Percentiles rank a stretch among this genome's conserved stretches.
phyloP scores from a whole-genome alignment of 768 basidiomycete species.

The Phlebiopsis gigantea region DNA sequence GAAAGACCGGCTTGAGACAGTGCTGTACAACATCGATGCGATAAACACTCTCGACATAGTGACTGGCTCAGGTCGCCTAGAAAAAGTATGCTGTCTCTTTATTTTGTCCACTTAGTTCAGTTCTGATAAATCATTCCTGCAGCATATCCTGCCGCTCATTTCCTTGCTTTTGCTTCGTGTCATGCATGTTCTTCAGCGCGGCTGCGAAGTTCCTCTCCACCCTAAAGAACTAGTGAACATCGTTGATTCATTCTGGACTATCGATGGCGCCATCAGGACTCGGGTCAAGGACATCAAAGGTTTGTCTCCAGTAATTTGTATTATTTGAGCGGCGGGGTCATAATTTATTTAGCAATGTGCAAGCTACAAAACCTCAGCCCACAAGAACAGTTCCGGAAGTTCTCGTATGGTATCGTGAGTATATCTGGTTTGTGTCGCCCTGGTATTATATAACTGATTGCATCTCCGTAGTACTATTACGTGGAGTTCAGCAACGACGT shows the following conservation, averaged over 20 bases:
- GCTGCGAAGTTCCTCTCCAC: not conserved
- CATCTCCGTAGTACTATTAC: not conserved
- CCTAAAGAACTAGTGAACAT: not conserved
- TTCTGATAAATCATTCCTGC: not conserved
- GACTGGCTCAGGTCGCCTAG: constrained; percentile 2
- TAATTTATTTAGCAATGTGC: not conserved
- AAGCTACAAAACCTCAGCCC: not conserved
- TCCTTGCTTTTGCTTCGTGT: constrained; percentile 7
- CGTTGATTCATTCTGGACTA: not conserved
- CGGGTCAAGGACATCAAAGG: not conserved
- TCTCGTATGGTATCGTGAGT: not conserved
- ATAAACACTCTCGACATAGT: constrained; percentile 8
- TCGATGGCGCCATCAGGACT: not conserved
- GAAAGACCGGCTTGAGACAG: not conserved
- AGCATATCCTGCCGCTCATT: constrained; percentile 5
- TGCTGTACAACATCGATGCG: constrained; percentile 12
- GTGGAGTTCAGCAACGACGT: not conserved
- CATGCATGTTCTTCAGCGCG: not conserved
- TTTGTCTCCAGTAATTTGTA: not conserved
- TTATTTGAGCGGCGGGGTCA: not conserved
- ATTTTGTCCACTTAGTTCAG: not conserved
- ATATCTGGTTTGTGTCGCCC: not conserved
- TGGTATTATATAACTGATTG: not conserved
- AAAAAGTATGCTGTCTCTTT: constrained; percentile 4
- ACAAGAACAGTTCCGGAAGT: not conserved